phyloP scores from a whole-genome alignment of 2,329 filamentous ascomycete species.

The Xylaria digitata region DNA sequence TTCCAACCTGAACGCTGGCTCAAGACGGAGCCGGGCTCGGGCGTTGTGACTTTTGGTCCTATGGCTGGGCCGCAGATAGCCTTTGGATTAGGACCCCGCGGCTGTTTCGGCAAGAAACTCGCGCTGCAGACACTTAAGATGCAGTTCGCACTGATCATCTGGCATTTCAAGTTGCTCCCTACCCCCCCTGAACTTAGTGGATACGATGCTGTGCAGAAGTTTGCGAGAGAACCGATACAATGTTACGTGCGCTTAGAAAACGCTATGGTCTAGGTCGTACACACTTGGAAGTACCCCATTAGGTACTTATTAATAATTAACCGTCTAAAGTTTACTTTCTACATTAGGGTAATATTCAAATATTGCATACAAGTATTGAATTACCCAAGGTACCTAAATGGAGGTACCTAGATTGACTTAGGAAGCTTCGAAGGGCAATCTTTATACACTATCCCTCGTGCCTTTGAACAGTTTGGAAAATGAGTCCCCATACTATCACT shows the following conservation, averaged over 20 bases:
- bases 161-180: constrained; percentile 37
- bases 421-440: too few relatives aligned
- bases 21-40: neutral
- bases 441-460: too few relatives aligned
- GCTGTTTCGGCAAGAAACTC: constrained; percentile 39
- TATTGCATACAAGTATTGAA: too few relatives aligned
- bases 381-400: too few relatives aligned
- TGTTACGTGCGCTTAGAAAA: constrained; percentile 46
- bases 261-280: constrained; percentile 4
- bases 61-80: constrained; percentile 36
- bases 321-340: too few relatives aligned
- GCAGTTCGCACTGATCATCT: constrained; percentile 38
- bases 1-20: constrained; percentile 43
- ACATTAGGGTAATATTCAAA: too few relatives aligned
- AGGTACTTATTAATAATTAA: too few relatives aligned
- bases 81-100: constrained; percentile 38
- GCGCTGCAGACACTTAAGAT: constrained; percentile 37
- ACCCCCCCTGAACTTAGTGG: constrained; percentile 38
- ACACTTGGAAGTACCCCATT: too few relatives aligned
- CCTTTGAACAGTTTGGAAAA: too few relatives aligned
- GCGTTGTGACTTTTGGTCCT: constrained; percentile 25
- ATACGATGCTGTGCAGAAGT: constrained; percentile 43
- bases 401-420: too few relatives aligned
- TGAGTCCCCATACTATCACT: too few relatives aligned
- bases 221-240: constrained; percentile 49